Base-by-base conservation (phyloP, 2,329 filamentous ascomycete species). In the Calonectria leucothoes region DNA sequence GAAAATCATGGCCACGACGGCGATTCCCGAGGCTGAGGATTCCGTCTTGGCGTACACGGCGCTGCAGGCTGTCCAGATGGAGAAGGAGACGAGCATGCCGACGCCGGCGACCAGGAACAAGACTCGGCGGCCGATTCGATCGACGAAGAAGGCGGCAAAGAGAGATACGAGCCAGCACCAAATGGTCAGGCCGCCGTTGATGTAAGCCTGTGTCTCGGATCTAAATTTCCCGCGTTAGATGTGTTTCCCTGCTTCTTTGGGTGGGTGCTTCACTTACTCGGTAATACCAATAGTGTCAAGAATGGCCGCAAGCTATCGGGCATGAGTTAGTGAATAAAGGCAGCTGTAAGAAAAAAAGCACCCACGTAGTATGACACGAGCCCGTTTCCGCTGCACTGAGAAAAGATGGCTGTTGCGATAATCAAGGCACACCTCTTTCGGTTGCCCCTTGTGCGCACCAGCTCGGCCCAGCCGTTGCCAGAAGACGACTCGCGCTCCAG, bases 1-100 rank as follows among this genome's bases (percentile, higher is more conserved):
- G 39, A 80, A 80, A 17, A 80, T 80, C 78, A 79, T 80, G 4
- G 78, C 78, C 0, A 80, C 74, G 1, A 80, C 78, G 0, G 77
- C 78, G 1, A 79, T 80, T 1, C 77, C 78, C 0, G 77, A 76
- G 0, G 72, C 51, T 0, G 73, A 35, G 0, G 76, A 78, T n/a
- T 78, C 78, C 0, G 78, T 79, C 29, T 79, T 77, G 8, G 77
- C 76, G 2, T 80, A 80, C 1, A 80, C 76, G 0, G 78, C 78
- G 0, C 78, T 77, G 35, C 75, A 80, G 0, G 75, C 77, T 3
- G 78, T 80, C 78, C 77, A 80, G 0, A 79, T 35, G 1, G 64
- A 77, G 49, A 80, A 80, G 2, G 77, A 73, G 17, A 80, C 71
- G 3, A 80, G 72, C 78, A 80, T 80, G 7, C 78, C 78, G 0